Conservation (phyloP, 352 stramenopile species). For the Phytophthora hybrid region DNA sequence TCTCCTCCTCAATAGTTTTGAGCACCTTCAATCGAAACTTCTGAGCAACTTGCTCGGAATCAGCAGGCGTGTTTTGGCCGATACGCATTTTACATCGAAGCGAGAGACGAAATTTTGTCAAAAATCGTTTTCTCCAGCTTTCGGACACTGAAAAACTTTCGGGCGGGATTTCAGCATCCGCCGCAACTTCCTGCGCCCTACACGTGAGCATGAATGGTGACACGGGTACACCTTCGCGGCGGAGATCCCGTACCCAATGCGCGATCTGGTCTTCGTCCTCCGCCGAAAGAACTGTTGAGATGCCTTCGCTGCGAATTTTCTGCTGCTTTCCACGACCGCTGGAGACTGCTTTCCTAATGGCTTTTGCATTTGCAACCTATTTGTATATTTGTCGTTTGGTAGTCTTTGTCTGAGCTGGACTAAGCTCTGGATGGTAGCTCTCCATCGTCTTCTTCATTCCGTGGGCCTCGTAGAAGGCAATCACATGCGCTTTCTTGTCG, state of each 20-base stretch:
- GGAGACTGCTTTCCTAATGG: too few relatives aligned
- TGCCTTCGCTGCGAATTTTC: too few relatives aligned
- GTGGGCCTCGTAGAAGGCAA: not conserved
- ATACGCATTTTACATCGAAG: conserved; percentile 10
- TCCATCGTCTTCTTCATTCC: not conserved
- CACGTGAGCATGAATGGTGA: not conserved
- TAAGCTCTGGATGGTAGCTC: not conserved
- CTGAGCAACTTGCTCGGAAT: not conserved
- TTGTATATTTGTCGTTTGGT: not conserved
- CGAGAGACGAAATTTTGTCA: not conserved
- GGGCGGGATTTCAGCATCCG: not conserved
- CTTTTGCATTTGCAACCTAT: too few relatives aligned
- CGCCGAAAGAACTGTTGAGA: not conserved
- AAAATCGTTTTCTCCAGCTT: conserved; percentile 10
- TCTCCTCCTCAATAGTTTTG: not conserved
- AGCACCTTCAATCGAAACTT: conserved; percentile 1
- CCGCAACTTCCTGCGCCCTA: not conserved
- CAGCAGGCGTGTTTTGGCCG: conserved; percentile 4
- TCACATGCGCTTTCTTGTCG: not conserved
- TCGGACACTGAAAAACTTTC: conserved; percentile 1
- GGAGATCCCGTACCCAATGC: not conserved
- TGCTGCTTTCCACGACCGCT: too few relatives aligned
- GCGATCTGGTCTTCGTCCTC: not conserved
- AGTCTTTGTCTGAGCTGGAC: conserved; percentile 1
- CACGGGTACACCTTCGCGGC: not conserved